Evolutionary conservation across 2,329 filamentous ascomycete species (phyloP).

Genomic region (Triangularia setosa): DNA sequence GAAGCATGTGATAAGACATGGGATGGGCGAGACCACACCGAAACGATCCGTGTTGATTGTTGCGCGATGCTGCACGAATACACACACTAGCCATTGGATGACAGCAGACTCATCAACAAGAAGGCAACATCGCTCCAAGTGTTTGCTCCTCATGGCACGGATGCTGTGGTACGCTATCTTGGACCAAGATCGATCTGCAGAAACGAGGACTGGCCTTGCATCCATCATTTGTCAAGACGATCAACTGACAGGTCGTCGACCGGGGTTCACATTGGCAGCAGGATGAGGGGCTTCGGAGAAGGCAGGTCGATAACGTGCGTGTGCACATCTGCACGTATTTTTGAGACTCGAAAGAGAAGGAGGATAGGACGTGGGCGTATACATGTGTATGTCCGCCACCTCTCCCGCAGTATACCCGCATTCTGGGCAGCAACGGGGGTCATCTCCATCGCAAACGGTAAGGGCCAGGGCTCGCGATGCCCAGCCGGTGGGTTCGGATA

Average conservation of each 20-base stretch:
- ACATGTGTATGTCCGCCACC: background rate
- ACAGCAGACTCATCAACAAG: background rate
- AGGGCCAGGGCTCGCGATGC: background rate
- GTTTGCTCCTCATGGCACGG: too few relatives aligned
- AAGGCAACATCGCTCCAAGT: background rate
- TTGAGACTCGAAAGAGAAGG: background rate
- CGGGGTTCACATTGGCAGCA: background rate
- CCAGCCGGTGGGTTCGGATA: background rate
- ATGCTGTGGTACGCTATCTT: background rate
- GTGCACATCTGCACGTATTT: background rate
- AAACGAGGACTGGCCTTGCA: slow-evolving; percentile 2
- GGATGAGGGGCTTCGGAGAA: background rate
- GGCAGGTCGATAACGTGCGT: background rate
- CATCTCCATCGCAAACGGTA: background rate
- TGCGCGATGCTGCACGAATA: background rate
- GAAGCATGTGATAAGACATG: slow-evolving; percentile 18
- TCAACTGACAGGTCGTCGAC: background rate
- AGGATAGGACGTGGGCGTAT: background rate
- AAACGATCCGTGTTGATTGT: background rate
- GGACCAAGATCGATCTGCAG: slow-evolving; percentile 1
- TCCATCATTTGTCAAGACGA: background rate
- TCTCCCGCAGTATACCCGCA: background rate
- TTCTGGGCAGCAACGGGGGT: background rate
- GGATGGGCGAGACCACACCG: slow-evolving; percentile 7
- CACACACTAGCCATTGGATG: background rate